Base-by-base conservation (phyloP, 169 alveolate genomes). In the Ichthyophthirius multifiliis region DNA sequence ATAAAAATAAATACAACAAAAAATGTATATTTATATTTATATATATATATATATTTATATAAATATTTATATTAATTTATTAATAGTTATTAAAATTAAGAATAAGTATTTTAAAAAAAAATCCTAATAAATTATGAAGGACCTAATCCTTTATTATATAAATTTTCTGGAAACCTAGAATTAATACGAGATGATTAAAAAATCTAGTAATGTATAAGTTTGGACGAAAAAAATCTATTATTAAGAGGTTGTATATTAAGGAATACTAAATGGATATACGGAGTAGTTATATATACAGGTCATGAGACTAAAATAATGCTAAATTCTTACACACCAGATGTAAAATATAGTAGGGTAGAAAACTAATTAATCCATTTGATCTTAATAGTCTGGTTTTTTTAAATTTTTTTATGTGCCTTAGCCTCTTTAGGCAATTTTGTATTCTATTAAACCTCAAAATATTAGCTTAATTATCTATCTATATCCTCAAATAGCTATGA, bases 271-370 rank as follows among this genome's bases (percentile, higher is more conserved):
- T 97, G 98, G 98, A 93, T 96, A 20, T 83, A 94, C 39, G 99
- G 99, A 18, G 83, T 98, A 18, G 98, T 97, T 27, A 93, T 96
- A 15, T 98, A 97, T 87, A 95, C 99, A 30, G 99, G 99, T 0
- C 98, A 94, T 75, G 98, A 98, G 64, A 97, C 99, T 9, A 96
- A 97, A 87, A 97, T 98, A 27, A 85, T 89, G 82, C 74, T 86
- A 31, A 91, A 93, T 67, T 73, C 81, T 20, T 47, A 84, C 35
- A 87, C 89, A 10, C 90, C 93, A 34, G 83, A 82, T 77, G 71
- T 74, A 10, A 93, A 90, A 43, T 46, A 83, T 20, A 67, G 87
- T 27, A 86, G 76, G 16, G 79, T 92, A 20, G 73, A 64, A 27
- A 65, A 84, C 18, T 46, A 75, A 46, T 74, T 87, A 71, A 89